A percentile compares a stretch with the other conserved stretches of the same genome.
Evolutionary conservation across 805 yeast species (phyloP).

Genomic region (Ogataea kodamae): DNA sequence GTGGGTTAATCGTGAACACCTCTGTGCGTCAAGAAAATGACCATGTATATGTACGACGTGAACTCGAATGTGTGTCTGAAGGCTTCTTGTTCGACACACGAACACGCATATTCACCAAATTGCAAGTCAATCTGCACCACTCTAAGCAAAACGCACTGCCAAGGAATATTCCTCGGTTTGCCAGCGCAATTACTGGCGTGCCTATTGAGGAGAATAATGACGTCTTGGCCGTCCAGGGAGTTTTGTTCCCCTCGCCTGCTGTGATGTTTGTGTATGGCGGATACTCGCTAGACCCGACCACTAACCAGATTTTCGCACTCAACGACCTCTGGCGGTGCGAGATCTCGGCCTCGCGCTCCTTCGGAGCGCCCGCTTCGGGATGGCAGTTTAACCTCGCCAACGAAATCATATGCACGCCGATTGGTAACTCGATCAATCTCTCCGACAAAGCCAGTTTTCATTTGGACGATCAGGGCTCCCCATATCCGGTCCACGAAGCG

Average conservation of each 20-base stretch:
- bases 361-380: conserved; percentile 12
- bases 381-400: conserved; percentile 31
- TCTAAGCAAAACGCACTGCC: conserved; percentile 26
- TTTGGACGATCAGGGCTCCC: conserved; percentile 19
- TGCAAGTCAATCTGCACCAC: conserved; percentile 35
- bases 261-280: conserved; percentile 48
- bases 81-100: conserved; percentile 58
- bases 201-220: conserved; percentile 30
- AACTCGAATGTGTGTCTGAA: conserved; percentile 37
- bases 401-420: conserved; percentile 30
- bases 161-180: conserved; percentile 33
- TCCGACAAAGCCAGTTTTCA: conserved; percentile 20
- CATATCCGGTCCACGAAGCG: conserved; percentile 6
- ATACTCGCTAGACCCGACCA: conserved; percentile 35
- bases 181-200: conserved; percentile 24
- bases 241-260: conserved; percentile 27
- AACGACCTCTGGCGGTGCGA: conserved; percentile 35
- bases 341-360: conserved; percentile 29
- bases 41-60: conserved; percentile 37
- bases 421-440: conserved; percentile 28
- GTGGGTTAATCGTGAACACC: conserved; percentile 57
- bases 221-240: conserved; percentile 10
- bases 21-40: conserved; percentile 34
- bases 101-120: conserved; percentile 46
- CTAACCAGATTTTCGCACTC: conserved; percentile 28